These are phyloP conservation scores for Monosporascus sp. DNA, from an alignment of 2,329 filamentous ascomycete species.

Conservation along the genomic window DNA sequence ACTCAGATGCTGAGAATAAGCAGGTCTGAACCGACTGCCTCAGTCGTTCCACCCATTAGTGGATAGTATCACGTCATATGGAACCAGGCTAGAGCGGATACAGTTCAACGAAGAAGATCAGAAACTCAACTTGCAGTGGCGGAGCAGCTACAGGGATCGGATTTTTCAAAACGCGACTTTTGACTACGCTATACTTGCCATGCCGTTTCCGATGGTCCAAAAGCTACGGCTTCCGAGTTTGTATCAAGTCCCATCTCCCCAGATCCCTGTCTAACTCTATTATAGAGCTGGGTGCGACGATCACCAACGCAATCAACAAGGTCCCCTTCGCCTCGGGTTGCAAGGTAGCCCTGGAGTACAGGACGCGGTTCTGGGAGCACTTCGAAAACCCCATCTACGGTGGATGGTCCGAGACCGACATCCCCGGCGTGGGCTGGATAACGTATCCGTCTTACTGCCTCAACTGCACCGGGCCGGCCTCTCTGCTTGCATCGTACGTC, in stretches of 20 bases:
- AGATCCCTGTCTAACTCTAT: neutral
- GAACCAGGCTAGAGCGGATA: conserved; percentile 52
- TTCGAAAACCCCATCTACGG: conserved; percentile 53
- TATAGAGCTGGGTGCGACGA: conserved; percentile 32
- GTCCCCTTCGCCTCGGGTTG: conserved; percentile 42
- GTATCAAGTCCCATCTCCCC: neutral
- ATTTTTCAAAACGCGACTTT: conserved; percentile 45
- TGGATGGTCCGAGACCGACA: conserved; percentile 56
- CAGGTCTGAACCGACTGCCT: conserved; percentile 49
- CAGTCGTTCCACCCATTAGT: conserved; percentile 60
- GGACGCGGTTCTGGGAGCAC: conserved; percentile 57
- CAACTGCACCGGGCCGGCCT: conserved; percentile 57
- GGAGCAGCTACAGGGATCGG: conserved; percentile 34
- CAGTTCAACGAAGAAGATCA: conserved; percentile 43
- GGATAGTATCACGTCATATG: conserved; percentile 49
- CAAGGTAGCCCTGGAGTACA: conserved; percentile 63
- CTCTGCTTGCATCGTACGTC: conserved; percentile 56
- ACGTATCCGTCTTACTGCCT: conserved; percentile 65
- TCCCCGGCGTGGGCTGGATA: conserved; percentile 54
- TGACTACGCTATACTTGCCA: conserved; percentile 62
- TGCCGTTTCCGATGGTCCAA: conserved; percentile 60
- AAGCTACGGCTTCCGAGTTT: conserved; percentile 51
- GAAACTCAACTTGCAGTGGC: conserved; percentile 56
- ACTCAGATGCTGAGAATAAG: too few species aligned
- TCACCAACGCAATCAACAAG: conserved; percentile 42